phyloP scores from a whole-genome alignment of 208 protist genomes.

The Acanthamoeba rhysodes region DNA sequence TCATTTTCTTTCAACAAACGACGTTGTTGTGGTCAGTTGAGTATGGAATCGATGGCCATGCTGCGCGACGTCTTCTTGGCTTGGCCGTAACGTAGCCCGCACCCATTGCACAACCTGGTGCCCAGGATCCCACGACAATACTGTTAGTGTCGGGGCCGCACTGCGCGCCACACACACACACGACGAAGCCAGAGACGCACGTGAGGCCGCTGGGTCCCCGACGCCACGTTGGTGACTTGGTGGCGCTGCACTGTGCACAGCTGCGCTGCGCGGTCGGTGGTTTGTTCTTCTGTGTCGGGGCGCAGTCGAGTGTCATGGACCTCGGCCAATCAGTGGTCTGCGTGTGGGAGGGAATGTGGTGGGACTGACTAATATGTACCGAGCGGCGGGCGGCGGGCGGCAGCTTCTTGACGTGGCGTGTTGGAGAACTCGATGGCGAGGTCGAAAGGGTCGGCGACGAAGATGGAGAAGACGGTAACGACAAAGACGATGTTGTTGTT shows the following conservation, averaged over 20 bases:
- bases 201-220: neutral
- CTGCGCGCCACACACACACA: too few species aligned
- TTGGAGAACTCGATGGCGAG: neutral
- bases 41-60: neutral
- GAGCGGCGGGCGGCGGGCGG: neutral
- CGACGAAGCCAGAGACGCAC: neutral
- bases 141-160: neutral
- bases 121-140: too few species aligned
- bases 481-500: too few species aligned
- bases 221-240: constrained; percentile 20
- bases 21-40: neutral
- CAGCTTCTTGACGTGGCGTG: neutral
- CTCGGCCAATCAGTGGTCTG: neutral
- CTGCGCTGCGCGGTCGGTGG: neutral
- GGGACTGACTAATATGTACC: neutral
- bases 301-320: neutral
- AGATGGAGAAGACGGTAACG: too few species aligned
- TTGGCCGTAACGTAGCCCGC: constrained; percentile 29
- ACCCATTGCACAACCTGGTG: constrained; percentile 39
- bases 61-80: neutral
- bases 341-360: too few species aligned
- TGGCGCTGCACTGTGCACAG: constrained; percentile 11
- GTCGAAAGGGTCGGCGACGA: neutral
- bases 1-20: neutral
- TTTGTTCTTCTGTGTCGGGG: neutral